Evolutionary conservation across 169 alveolate genomes (phyloP).

Genomic region (Plasmodium cynomolgi): DNA sequence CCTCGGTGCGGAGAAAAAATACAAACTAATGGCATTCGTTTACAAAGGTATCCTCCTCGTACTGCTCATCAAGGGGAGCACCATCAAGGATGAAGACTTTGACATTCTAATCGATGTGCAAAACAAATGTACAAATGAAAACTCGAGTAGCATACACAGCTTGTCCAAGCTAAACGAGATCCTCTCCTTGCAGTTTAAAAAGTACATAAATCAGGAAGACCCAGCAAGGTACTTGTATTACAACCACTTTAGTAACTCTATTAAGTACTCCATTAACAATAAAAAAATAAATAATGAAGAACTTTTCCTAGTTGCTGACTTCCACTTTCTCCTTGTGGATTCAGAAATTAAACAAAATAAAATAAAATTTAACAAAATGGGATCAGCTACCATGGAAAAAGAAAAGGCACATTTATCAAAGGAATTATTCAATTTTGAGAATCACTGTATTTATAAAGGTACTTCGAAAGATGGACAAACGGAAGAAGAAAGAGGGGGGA

Average conservation of each 20-base stretch:
- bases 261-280: constrained; percentile 36
- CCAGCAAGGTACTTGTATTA: constrained; percentile 23
- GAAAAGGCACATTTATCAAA: constrained; percentile 21
- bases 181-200: constrained; percentile 23
- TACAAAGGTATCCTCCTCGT: constrained; percentile 38
- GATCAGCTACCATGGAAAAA: background rate
- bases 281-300: constrained; percentile 64
- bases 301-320: constrained; percentile 5
- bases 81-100: constrained; percentile 61
- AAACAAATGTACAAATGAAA: constrained; percentile 62
- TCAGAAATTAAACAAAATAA: constrained; percentile 27
- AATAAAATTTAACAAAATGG: constrained; percentile 18
- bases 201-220: constrained; percentile 38
- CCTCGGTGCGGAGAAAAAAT: constrained; percentile 21
- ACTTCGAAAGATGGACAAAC: background rate
- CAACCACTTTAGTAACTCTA: constrained; percentile 25
- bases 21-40: constrained; percentile 52
- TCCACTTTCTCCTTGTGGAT: constrained; percentile 16
- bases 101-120: constrained; percentile 52
- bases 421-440: constrained; percentile 24
- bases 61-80: constrained; percentile 45
- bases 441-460: background rate
- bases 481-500: background rate
- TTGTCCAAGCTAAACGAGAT: constrained; percentile 19
- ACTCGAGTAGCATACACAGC: constrained; percentile 23